A percentile compares a stretch with the other conserved stretches of the same genome.
These are phyloP conservation scores for Trichoderma arundinaceum DNA, from an alignment of 2,329 filamentous ascomycete genomes.

Conservation along the genomic window DNA sequence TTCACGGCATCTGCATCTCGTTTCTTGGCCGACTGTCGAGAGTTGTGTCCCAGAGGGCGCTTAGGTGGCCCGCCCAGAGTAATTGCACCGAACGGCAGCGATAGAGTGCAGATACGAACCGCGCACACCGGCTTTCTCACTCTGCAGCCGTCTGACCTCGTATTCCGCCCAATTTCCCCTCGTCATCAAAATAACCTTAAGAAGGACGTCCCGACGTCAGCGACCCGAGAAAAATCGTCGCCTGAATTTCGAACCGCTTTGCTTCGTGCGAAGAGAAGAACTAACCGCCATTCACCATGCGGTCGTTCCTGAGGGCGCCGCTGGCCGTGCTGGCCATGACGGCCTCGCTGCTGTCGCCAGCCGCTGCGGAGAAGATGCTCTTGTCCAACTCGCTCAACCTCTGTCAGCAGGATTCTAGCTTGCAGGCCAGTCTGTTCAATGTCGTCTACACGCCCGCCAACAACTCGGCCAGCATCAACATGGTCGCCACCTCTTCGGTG, in stretches of 20 bases:
- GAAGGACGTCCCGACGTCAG: neutral
- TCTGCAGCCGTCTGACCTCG: slow-evolving; percentile 18
- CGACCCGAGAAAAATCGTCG: neutral
- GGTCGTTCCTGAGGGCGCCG: slow-evolving; percentile 53
- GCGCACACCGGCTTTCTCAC: slow-evolving; percentile 20
- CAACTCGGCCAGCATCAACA: slow-evolving; percentile 71
- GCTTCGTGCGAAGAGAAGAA: neutral
- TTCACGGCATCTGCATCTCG: neutral
- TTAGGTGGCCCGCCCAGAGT: neutral
- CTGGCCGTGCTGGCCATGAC: slow-evolving; percentile 54
- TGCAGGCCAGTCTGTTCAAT: slow-evolving; percentile 88
- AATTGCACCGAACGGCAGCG: slow-evolving; percentile 14
- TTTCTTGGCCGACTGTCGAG: neutral
- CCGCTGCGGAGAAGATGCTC: slow-evolving; percentile 67
- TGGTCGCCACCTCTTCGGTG: slow-evolving; percentile 82
- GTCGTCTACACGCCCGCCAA: slow-evolving; percentile 80
- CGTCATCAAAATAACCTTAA: neutral
- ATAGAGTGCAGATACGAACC: slow-evolving; percentile 8
- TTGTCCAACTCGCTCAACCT: slow-evolving; percentile 82
- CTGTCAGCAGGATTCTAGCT: slow-evolving; percentile 83
- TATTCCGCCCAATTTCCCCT: slow-evolving; percentile 20
- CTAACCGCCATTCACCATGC: slow-evolving; percentile 48
- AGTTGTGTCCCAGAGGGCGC: neutral
- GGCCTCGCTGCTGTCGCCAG: slow-evolving; percentile 53
- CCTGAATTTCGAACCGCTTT: neutral